Evolutionary conservation across 23 red algal genomes (phyloP).

Genomic region (Gracilaria gracilis): DNA sequence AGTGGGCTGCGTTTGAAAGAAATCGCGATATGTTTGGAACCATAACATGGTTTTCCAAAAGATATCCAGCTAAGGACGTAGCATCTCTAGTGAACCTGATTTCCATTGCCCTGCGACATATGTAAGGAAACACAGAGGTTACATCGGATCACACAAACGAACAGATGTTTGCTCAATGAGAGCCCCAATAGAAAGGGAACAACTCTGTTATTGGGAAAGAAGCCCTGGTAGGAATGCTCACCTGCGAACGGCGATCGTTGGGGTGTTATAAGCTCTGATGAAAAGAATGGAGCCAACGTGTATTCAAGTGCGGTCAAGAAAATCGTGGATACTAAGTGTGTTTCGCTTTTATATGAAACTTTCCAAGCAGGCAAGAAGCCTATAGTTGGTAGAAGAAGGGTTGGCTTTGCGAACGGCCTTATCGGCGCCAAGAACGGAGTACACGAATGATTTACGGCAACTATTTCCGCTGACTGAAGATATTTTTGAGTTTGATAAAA

Average conservation of each 20-base stretch:
- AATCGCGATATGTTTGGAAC: constrained; percentile 65
- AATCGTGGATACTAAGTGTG: constrained; percentile 4
- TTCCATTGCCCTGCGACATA: constrained; percentile 20
- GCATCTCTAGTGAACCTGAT: constrained; percentile 20
- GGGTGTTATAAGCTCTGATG: constrained; percentile 45
- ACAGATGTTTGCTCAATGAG: background rate
- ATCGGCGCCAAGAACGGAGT: constrained; percentile 28
- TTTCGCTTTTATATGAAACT: constrained; percentile 42
- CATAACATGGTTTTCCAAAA: constrained; percentile 28
- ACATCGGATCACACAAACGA: constrained; percentile 24
- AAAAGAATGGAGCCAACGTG: constrained; percentile 32
- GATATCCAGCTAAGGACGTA: background rate
- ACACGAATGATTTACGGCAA: constrained; percentile 38
- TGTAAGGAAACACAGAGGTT: constrained; percentile 46
- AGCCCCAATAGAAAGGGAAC: background rate
- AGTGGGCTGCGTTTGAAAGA: constrained; percentile 42
- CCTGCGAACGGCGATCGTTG: constrained; percentile 43
- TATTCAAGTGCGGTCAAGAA: constrained; percentile 12
- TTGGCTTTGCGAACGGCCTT: constrained; percentile 61
- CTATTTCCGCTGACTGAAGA: constrained; percentile 39
- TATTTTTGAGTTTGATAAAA: constrained; percentile 60
- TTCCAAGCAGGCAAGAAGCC: constrained; percentile 24
- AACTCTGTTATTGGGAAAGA: background rate
- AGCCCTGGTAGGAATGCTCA: constrained; percentile 47
- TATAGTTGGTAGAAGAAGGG: constrained; percentile 78